These are phyloP conservation scores for Nakazawaea pomicola DNA, from an alignment of 805 yeast species.

Conservation along the genomic window DNA sequence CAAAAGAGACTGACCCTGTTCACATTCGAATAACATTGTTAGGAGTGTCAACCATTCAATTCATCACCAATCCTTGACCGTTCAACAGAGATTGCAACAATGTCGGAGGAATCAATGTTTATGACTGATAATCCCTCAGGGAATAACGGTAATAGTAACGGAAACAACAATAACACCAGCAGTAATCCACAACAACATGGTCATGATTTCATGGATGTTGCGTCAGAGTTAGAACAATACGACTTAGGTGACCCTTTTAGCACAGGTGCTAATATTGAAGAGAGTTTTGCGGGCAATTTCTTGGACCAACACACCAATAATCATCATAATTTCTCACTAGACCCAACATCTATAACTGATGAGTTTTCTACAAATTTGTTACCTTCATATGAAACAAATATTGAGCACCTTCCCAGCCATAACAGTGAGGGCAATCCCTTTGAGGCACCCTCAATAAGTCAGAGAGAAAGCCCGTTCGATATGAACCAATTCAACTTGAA, in stretches of 20 bases:
- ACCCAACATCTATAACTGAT: slow-evolving; percentile 9
- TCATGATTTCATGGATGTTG: slow-evolving; percentile 4
- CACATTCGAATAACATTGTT: too few species aligned
- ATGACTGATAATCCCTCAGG: slow-evolving; percentile 8
- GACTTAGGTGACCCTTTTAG: slow-evolving; percentile 10
- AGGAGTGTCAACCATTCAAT: too few species aligned
- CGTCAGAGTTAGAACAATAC: slow-evolving; percentile 8
- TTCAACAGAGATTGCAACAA: not conserved
- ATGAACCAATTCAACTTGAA: slow-evolving; percentile 1
- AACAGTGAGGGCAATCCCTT: not conserved
- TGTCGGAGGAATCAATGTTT: slow-evolving; percentile 9
- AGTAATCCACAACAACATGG: not conserved
- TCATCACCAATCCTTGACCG: too few species aligned
- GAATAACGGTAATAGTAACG: not conserved
- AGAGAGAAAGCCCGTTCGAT: slow-evolving; percentile 10
- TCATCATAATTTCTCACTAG: slow-evolving; percentile 8
- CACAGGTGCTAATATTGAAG: slow-evolving; percentile 1
- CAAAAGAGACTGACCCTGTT: too few species aligned
- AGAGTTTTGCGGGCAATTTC: slow-evolving; percentile 2
- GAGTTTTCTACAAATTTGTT: slow-evolving; percentile 2
- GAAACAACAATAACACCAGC: not conserved
- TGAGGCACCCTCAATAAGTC: not conserved
- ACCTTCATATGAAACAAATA: not conserved
- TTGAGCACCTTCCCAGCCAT: too few species aligned
- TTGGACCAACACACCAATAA: slow-evolving; percentile 1